Evolutionary conservation across 139 green algal genomes (phyloP).

Genomic region (Diplosphaera chodatii): DNA sequence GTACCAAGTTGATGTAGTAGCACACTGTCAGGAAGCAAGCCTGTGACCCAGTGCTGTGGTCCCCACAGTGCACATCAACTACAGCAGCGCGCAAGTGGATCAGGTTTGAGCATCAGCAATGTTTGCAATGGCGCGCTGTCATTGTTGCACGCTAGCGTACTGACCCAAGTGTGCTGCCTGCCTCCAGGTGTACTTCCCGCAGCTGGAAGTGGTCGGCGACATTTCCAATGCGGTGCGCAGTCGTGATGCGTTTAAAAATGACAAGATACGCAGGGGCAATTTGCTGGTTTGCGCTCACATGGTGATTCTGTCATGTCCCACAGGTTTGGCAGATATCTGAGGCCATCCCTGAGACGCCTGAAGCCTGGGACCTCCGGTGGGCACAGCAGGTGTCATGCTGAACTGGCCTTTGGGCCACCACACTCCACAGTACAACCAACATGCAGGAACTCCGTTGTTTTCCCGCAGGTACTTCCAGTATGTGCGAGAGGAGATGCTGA

Average conservation of each 20-base stretch:
- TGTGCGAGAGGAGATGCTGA: conserved; percentile 21
- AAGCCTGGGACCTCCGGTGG: conserved; percentile 24
- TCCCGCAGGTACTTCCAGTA: conserved; percentile 28
- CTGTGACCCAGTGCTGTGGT: too few relatives aligned
- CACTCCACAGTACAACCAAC: too few relatives aligned
- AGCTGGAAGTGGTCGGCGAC: conserved; percentile 33
- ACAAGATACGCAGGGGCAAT: too few relatives aligned
- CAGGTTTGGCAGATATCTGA: conserved; percentile 32
- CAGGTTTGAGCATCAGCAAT: neutral
- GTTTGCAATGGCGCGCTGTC: neutral
- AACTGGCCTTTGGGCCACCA: too few relatives aligned
- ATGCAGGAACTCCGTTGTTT: too few relatives aligned
- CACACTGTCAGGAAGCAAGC: too few relatives aligned
- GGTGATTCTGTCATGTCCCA: neutral
- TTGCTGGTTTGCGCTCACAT: too few relatives aligned
- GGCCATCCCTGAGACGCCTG: conserved; percentile 9
- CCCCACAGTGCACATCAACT: conserved; percentile 29
- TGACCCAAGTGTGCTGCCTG: too few relatives aligned
- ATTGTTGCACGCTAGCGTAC: too few relatives aligned
- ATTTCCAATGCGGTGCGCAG: conserved; percentile 31
- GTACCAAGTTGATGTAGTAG: too few relatives aligned
- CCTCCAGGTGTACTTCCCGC: conserved; percentile 34
- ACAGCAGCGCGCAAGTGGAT: conserved; percentile 31
- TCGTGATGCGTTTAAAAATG: too few relatives aligned
- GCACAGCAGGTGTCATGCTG: too few relatives aligned